These are phyloP conservation scores for Rusavskia elegans DNA, from an alignment of 495 filamentous ascomycete genomes.

Conservation along the genomic window DNA sequence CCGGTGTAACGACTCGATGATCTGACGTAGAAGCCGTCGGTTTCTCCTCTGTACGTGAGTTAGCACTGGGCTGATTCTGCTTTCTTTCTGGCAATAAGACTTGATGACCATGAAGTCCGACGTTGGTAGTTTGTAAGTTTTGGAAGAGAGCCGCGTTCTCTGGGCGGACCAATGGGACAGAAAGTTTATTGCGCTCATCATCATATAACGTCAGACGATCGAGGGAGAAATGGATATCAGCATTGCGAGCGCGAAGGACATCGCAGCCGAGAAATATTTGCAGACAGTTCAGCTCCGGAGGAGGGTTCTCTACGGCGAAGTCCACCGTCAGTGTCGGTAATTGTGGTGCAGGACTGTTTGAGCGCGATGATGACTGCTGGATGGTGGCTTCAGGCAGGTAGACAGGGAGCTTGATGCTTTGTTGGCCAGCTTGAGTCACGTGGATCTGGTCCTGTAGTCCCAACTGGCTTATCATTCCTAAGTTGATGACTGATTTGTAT, in stretches of 20 bases:
- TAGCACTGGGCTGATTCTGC: not conserved
- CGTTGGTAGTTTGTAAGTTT: conserved; percentile 44
- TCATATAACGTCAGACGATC: conserved; percentile 77
- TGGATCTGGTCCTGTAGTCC: conserved; percentile 51
- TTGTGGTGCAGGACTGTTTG: conserved; percentile 58
- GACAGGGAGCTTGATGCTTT: conserved; percentile 58
- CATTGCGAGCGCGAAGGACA: conserved; percentile 68
- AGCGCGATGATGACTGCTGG: conserved; percentile 54
- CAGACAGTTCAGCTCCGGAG: conserved; percentile 37
- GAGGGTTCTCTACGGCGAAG: conserved; percentile 53
- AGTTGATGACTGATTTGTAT: conserved; percentile 63
- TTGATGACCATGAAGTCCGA: not conserved
- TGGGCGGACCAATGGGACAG: conserved; percentile 83
- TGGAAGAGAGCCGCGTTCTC: conserved; percentile 74
- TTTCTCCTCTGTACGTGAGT: not conserved
- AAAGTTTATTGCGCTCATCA: conserved; percentile 76
- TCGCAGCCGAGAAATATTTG: conserved; percentile 81
- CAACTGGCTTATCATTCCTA: conserved; percentile 53
- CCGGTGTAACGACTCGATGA: no score
- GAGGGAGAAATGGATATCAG: conserved; percentile 83
- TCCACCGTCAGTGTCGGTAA: conserved; percentile 62
- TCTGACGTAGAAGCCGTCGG: not conserved
- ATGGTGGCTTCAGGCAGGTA: conserved; percentile 85
- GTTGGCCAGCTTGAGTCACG: conserved; percentile 40
- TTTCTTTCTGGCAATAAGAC: not conserved